Conservation (phyloP, 2,329 filamentous ascomycete genomes). For the Pochonia chlamydosporia region DNA sequence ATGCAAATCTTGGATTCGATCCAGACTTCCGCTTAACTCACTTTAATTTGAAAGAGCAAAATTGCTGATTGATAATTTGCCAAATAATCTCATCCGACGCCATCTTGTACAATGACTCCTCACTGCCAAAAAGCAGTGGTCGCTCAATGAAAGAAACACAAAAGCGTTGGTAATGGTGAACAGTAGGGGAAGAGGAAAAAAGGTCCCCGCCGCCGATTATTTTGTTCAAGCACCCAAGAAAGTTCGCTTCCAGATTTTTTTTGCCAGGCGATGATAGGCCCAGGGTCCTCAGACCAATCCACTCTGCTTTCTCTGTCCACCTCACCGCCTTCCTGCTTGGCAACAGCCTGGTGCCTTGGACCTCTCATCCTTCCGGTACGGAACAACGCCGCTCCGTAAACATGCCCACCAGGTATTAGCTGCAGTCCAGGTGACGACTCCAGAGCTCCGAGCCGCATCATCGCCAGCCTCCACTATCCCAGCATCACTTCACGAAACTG, state of each 20-base stretch:
- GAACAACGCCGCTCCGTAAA: constrained; percentile 11
- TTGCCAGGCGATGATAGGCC: constrained; percentile 13
- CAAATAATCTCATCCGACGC: constrained; percentile 95
- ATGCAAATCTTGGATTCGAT: neutral
- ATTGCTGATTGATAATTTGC: constrained; percentile 93
- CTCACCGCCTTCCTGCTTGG: constrained; percentile 18
- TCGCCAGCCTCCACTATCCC: no score
- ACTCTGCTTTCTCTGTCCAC: neutral
- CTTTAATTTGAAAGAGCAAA: constrained; percentile 94
- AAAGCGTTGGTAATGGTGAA: neutral
- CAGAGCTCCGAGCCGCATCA: neutral
- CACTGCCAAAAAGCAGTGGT: no score
- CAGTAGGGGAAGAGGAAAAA: constrained; percentile 8
- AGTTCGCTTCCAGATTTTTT: constrained; percentile 12
- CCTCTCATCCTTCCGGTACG: constrained; percentile 9
- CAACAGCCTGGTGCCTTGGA: neutral
- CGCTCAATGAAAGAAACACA: neutral
- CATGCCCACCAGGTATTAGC: neutral
- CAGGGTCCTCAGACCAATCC: neutral
- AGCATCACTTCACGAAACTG: neutral
- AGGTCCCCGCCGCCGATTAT: constrained; percentile 12
- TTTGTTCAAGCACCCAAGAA: constrained; percentile 8
- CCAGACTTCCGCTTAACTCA: constrained; percentile 32
- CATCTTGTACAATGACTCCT: constrained; percentile 45
- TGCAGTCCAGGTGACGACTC: constrained; percentile 1